A percentile compares a stretch with the other conserved stretches of the same genome.
phyloP scores from a whole-genome alignment of 2,329 filamentous ascomycete species.

The Capronia coronata region DNA sequence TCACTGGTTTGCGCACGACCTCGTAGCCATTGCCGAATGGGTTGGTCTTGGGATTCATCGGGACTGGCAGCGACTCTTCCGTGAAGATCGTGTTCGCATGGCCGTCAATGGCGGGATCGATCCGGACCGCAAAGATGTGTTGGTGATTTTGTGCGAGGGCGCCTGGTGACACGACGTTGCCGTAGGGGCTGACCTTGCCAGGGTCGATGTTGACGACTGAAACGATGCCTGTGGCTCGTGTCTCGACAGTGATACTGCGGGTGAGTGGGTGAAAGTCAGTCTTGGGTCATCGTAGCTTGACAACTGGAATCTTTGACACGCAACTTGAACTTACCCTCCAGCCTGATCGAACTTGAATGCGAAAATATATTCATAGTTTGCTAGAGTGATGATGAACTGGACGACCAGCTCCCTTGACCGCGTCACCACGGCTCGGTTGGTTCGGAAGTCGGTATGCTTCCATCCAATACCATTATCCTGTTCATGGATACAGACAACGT shows the following conservation, averaged over 20 bases:
- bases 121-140: conserved; percentile 60
- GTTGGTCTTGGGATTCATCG: conserved; percentile 50
- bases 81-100: conserved; percentile 49
- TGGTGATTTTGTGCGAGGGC: conserved; percentile 64
- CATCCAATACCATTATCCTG: conserved; percentile 62
- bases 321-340: conserved; percentile 42
- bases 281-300: not conserved
- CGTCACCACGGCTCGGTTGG: conserved; percentile 55
- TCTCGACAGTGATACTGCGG: conserved; percentile 49
- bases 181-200: conserved; percentile 49
- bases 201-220: conserved; percentile 55
- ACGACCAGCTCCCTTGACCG: conserved; percentile 58
- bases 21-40: conserved; percentile 57
- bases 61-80: conserved; percentile 48
- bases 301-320: not conserved
- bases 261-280: conserved; percentile 1
- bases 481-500: conserved; percentile 62
- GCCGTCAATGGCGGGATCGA: conserved; percentile 59
- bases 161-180: conserved; percentile 58
- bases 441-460: conserved; percentile 66
- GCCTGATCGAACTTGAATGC: conserved; percentile 58
- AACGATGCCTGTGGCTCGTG: conserved; percentile 60
- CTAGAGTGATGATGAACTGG: conserved; percentile 61
- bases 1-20: conserved; percentile 45
- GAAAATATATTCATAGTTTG: conserved; percentile 66